A percentile compares a stretch with the other conserved stretches of the same genome.
These are phyloP conservation scores for Mrakia gelida DNA, from an alignment of 768 basidiomycete species.

Conservation along the genomic window DNA sequence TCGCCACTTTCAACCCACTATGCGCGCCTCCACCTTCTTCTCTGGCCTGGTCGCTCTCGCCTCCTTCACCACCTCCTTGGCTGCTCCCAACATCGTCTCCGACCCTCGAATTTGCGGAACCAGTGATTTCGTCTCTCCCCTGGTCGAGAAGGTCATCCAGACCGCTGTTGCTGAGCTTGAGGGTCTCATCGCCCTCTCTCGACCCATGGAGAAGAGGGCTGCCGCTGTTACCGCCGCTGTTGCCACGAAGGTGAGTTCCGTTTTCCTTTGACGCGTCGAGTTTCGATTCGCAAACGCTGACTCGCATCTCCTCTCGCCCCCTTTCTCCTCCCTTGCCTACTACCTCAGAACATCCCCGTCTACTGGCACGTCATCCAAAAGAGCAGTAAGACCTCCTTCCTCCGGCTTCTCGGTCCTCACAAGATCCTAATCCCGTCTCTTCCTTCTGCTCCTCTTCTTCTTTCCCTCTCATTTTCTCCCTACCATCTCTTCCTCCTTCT, in stretches of 20 bases:
- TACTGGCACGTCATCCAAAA: too few species aligned
- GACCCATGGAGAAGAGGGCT: too few species aligned
- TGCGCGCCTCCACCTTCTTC: background rate
- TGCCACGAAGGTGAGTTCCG: too few species aligned
- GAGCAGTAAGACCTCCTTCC: background rate
- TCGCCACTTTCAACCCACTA: slow-evolving; percentile 46
- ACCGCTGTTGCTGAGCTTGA: background rate
- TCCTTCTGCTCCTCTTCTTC: background rate
- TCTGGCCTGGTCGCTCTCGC: background rate
- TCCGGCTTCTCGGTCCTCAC: background rate
- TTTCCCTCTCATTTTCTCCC: too few species aligned
- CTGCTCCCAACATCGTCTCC: background rate
- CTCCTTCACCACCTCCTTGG: background rate
- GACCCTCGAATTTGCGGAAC: slow-evolving; percentile 1
- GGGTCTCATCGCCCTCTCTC: too few species aligned
- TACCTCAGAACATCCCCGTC: too few species aligned
- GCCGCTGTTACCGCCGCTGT: too few species aligned
- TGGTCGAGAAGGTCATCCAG: background rate
- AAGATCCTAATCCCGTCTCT: background rate
- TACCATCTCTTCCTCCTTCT: too few species aligned
- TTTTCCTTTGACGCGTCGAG: too few species aligned
- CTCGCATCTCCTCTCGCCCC: too few species aligned
- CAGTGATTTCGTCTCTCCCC: background rate
- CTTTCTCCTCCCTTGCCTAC: too few species aligned
- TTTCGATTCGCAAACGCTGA: too few species aligned